A percentile compares a stretch with the other conserved stretches of the same genome.
phyloP scores from a whole-genome alignment of 2,329 filamentous ascomycete species.

The Plenodomus biglobosus region DNA sequence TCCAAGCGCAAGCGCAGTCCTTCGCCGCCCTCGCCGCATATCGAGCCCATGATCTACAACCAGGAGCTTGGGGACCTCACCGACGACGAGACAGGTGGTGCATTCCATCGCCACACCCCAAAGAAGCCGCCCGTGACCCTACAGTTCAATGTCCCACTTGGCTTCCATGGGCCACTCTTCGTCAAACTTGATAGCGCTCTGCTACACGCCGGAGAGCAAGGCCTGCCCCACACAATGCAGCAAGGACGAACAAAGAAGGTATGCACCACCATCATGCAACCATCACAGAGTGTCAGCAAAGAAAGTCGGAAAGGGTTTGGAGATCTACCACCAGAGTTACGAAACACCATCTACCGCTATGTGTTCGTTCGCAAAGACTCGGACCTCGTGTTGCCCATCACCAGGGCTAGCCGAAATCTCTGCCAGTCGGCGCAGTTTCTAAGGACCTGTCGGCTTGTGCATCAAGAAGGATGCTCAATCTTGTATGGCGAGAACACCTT shows the following conservation, averaged over 20 bases:
- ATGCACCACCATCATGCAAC: not conserved
- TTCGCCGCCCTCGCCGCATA: conserved; percentile 39
- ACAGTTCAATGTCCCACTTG: conserved; percentile 51
- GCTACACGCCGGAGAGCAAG: conserved; percentile 15
- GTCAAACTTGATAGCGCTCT: conserved; percentile 45
- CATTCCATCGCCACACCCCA: conserved; percentile 14
- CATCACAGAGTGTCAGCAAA: not conserved
- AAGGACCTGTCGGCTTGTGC: conserved; percentile 49
- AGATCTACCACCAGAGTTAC: conserved; percentile 46
- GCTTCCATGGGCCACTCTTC: conserved; percentile 50
- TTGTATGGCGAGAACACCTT: conserved; percentile 56
- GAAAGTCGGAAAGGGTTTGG: conserved; percentile 22
- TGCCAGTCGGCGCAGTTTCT: conserved; percentile 49
- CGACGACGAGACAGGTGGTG: conserved; percentile 28
- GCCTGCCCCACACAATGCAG: conserved; percentile 18
- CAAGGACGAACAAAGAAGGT: conserved; percentile 13
- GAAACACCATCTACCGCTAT: conserved; percentile 52
- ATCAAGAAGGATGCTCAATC: conserved; percentile 50
- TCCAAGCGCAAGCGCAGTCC: conserved; percentile 42
- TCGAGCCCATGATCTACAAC: conserved; percentile 37
- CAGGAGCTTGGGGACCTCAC: conserved; percentile 32
- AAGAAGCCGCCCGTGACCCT: conserved; percentile 40
- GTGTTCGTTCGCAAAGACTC: conserved; percentile 43
- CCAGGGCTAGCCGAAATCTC: conserved; percentile 32
- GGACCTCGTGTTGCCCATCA: conserved; percentile 39